These are phyloP conservation scores for Solanum piurae DNA, from an alignment of 257 asterid species.

Conservation along the genomic window DNA sequence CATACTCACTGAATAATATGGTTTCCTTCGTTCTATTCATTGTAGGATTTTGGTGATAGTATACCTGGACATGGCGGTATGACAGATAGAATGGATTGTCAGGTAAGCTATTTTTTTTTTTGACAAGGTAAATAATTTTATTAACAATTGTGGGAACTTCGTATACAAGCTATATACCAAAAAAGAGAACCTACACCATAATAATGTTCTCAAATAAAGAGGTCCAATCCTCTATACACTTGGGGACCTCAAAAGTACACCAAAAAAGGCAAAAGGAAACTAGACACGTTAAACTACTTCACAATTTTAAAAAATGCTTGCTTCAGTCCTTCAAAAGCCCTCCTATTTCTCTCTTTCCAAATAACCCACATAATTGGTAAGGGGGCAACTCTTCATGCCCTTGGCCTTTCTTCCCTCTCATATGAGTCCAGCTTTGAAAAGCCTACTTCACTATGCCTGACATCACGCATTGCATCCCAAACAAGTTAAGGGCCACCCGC, in stretches of 20 bases:
- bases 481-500: not conserved
- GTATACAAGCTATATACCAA: not conserved
- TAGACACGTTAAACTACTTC: not conserved
- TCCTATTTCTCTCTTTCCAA: not conserved
- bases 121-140: not conserved
- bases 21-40: not conserved
- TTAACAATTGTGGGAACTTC: not conserved
- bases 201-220: not conserved
- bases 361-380: not conserved
- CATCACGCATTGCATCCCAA: not conserved
- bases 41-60: constrained; percentile 97
- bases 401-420: not conserved
- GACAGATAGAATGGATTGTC: constrained; percentile 99
- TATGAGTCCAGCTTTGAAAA: not conserved
- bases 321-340: not conserved
- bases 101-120: constrained; percentile 32
- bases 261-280: not conserved
- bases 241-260: not conserved
- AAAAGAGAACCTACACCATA: not conserved
- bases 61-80: constrained; percentile 99
- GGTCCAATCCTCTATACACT: not conserved
- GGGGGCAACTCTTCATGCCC: not conserved
- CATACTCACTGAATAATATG: not conserved
- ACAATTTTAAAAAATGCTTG: not conserved
- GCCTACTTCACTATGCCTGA: not conserved